Evolutionary conservation across 176 grass and related monocot species (phyloP), one percentile per base, ranked within the genome.

Genomic region (Canna indica): DNA sequence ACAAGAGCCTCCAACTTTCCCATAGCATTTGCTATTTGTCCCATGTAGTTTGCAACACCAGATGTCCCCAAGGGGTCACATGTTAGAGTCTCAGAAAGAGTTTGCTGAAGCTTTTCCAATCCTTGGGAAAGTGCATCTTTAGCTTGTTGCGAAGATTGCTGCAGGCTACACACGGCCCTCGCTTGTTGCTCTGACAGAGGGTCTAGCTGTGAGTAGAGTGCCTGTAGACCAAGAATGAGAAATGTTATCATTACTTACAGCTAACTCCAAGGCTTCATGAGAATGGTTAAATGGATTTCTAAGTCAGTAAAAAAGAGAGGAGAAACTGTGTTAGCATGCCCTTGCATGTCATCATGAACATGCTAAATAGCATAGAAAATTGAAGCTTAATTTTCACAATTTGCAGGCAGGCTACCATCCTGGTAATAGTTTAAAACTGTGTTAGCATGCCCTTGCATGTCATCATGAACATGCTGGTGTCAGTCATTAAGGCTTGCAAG

Each of bases 31-130:
- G 17, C 70, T 78, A 93, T 89, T 31, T 91, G 91, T 39, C 78
- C 77, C 93, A 85, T 82, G 70, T 91, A 84, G 20, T 24, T 48
- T 14, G 25, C 65, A 14, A 69, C 58, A 67, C 87, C 80, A 58
- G 78, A 67, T 22, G 80, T 33, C 4, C 25, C 84, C 30, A 81
- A 79, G 4, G 78, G 75, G 68, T 85, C 64, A 35, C 69, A 72
- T 20, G 73, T 74, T 38, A 99, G 82, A 2, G 82, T 59, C 78
- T 90, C 95, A 10, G 87, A 74, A 27, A 99, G 80, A 54, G 81
- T 99, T 71, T 94, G 84, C 74, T 90, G 87, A 77, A 99, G 86
- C 79, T 88, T 94, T 30, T 85, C 80, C 90, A 99, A 84, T 47
- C 95, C 95, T 75, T 94, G 86, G 4, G 70, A 82, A 20, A 99